Evolutionary conservation across 305 asterid genomes (phyloP).

Genomic region (Plantago rigida): DNA sequence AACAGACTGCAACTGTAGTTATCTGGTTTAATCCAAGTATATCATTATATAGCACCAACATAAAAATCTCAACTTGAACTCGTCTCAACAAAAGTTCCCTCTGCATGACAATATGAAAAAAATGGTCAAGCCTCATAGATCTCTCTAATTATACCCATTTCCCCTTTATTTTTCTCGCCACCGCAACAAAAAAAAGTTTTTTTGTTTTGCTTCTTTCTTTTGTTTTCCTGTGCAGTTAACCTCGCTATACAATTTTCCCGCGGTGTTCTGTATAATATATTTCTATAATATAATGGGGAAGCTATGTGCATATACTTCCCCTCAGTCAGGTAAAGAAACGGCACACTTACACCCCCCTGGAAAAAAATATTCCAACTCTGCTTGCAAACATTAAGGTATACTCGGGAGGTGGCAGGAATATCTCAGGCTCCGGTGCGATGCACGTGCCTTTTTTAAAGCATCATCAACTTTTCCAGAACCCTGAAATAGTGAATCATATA

Average conservation of each 20-base stretch:
- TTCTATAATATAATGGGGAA: background rate
- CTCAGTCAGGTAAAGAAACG: too few species aligned
- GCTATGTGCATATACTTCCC: background rate
- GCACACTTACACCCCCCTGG: background rate
- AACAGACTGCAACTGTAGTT: too few species aligned
- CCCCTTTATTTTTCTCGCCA: background rate
- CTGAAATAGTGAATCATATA: constrained; percentile 67
- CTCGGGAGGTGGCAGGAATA: constrained; percentile 59
- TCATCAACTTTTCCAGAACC: constrained; percentile 57
- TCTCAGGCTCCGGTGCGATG: constrained; percentile 59
- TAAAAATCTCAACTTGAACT: background rate
- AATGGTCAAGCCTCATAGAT: background rate
- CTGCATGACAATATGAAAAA: background rate
- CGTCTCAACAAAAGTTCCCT: background rate
- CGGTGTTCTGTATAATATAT: background rate
- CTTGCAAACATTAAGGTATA: constrained; percentile 23
- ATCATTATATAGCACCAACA: background rate
- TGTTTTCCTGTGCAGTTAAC: background rate
- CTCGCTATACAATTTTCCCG: background rate
- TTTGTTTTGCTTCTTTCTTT: too few species aligned
- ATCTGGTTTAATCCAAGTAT: too few species aligned
- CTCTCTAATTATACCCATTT: background rate
- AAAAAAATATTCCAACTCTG: background rate
- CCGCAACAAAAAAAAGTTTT: background rate
- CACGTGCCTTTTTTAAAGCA: constrained; percentile 56